Evolutionary conservation across 2,329 filamentous ascomycete genomes (phyloP).

Genomic region (Talaromyces islandicus): DNA sequence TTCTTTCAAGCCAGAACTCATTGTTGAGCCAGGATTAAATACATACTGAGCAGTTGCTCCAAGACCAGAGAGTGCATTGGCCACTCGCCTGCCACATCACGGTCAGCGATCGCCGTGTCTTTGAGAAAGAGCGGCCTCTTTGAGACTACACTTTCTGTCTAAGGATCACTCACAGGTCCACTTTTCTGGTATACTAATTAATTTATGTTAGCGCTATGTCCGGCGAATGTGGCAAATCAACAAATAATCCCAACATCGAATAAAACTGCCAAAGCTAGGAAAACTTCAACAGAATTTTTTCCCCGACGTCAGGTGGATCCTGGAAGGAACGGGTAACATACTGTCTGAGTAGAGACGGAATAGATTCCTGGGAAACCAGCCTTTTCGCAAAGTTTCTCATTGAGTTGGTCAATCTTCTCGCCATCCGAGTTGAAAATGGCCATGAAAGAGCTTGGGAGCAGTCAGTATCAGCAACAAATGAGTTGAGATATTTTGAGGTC

Average conservation of each 20-base stretch:
- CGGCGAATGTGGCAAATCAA: neutral
- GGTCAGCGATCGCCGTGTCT: neutral
- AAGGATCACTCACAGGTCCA: conserved; percentile 52
- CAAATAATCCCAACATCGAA: too few relatives aligned
- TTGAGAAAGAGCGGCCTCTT: neutral
- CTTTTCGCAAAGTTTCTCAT: conserved; percentile 59
- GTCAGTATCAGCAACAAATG: conserved; percentile 18
- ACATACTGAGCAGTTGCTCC: conserved; percentile 63
- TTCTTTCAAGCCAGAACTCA: neutral
- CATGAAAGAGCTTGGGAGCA: conserved; percentile 45
- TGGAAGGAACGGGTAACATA: neutral
- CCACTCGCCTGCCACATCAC: conserved; percentile 15
- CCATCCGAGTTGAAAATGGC: conserved; percentile 60
- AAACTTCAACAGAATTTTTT: neutral
- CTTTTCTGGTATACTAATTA: conserved; percentile 62
- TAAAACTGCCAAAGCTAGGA: neutral
- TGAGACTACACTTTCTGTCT: neutral
- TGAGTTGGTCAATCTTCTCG: conserved; percentile 55
- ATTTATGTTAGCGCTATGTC: neutral
- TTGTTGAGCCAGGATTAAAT: neutral
- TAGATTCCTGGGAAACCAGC: conserved; percentile 58
- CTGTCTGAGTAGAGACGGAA: conserved; percentile 63
- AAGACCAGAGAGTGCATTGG: conserved; percentile 72
- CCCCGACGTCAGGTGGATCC: too few relatives aligned
- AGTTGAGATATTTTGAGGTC: neutral